Base-by-base conservation (phyloP, 306 rosid genomes). In the Vigna reflexopilosa region DNA sequence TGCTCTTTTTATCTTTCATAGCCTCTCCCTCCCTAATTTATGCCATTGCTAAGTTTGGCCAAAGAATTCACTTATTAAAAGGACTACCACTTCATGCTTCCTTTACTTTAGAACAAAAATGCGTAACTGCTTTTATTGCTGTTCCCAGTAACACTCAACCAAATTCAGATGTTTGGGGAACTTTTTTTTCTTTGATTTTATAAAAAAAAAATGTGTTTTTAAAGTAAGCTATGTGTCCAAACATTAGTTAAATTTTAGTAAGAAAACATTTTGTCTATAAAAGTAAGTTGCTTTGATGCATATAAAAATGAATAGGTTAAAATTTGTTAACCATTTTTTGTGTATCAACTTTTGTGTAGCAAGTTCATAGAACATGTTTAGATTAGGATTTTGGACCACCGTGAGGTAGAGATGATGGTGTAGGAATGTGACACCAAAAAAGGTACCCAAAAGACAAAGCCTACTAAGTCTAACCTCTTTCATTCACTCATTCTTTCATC, bases 381-480 rank as follows among this genome's bases (percentile, higher is more conserved):
- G 42, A 66, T 10, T 44, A 42, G 59, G 69, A 67, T 16, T 16
- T 56, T 44, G 76, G 76, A 77, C 72, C 77, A 79, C 72, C 12
- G 1, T 70, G 70, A 4, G 14, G 40, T 4, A 30, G 64, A 51
- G 63, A 9, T 77, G 81, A 77, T 67, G 75, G 65, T 70, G 32
- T 49, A 12, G 16, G 50, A 50, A n/a, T 70, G 76, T 78, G 71
- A 65, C 59, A 22, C 24, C 13, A 20, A 26, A 56, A 9, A 76
- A 58, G 63, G 24, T 10, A 67, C 61, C 79, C 67, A 72, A 86
- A 77, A 77, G 83, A 86, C 85, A 80, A 77, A 44, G 17, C 52
- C 77, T 66, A 78, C 61, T 26, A 73, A 73, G 19, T 70, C 22
- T 22, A 67, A 76, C 80, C 70, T 70, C 72, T 26, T 50, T 82